These are phyloP conservation scores for Naganishia vaughanmartiniae DNA, from an alignment of 768 basidiomycete species.

Conservation along the genomic window DNA sequence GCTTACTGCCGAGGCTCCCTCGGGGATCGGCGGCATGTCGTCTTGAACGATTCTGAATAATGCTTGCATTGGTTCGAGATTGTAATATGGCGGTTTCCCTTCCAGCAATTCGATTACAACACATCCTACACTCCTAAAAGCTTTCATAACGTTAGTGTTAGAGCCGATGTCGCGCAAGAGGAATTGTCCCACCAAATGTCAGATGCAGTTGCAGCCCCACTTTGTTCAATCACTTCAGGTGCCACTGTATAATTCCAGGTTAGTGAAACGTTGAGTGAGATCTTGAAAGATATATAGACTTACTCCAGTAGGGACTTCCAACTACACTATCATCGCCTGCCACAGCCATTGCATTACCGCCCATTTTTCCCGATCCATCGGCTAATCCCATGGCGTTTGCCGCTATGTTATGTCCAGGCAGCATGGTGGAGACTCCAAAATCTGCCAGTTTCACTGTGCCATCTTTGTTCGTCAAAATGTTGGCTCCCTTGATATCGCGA, in stretches of 20 bases:
- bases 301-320: slow-evolving; percentile 98
- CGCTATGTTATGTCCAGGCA: slow-evolving; percentile 59
- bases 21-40: slow-evolving; percentile 93
- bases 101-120: slow-evolving; percentile 93
- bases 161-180: background rate
- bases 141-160: background rate
- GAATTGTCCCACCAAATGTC: slow-evolving; percentile 74
- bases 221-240: slow-evolving; percentile 97
- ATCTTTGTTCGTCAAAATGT: slow-evolving; percentile 97
- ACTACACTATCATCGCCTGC: slow-evolving; percentile 73
- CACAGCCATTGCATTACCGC: background rate
- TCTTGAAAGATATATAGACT: slow-evolving; percentile 45
- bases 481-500: slow-evolving; percentile 97
- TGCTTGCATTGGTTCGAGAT: slow-evolving; percentile 95
- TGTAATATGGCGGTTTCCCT: slow-evolving; percentile 92
- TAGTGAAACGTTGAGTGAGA: background rate
- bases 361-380: background rate
- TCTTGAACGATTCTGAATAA: slow-evolving; percentile 98
- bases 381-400: slow-evolving; percentile 51
- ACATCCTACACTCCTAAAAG: slow-evolving; percentile 78
- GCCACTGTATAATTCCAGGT: slow-evolving; percentile 60
- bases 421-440: slow-evolving; percentile 87
- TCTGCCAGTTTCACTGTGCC: slow-evolving; percentile 98
- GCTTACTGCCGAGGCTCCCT: slow-evolving; percentile 74
- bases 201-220: slow-evolving; percentile 91